These are phyloP conservation scores for Wilcoxina mikolae DNA, from an alignment of 495 filamentous ascomycete genomes.

Conservation along the genomic window DNA sequence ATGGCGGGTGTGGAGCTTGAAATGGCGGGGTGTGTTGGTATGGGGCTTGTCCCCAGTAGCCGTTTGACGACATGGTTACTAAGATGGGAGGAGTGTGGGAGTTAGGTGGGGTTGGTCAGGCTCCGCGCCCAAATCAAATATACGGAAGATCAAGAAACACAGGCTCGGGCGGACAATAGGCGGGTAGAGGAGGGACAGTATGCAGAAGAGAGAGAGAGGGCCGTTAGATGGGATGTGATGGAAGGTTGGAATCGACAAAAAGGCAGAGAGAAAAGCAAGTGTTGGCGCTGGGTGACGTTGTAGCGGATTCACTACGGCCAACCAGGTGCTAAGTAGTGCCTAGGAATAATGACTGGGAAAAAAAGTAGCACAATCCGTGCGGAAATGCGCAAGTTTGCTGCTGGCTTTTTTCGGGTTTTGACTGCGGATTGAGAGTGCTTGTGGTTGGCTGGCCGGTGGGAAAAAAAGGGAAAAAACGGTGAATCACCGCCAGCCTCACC, in stretches of 20 bases:
- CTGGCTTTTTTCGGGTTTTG: background rate
- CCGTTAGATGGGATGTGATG: no score
- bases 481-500: no score
- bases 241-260: no score
- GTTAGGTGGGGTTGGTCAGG: background rate
- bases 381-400: background rate
- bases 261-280: background rate
- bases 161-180: background rate
- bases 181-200: no score
- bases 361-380: no score
- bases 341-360: background rate
- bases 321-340: background rate
- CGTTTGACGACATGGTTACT: constrained; percentile 2
- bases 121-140: background rate
- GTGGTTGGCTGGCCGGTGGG: background rate
- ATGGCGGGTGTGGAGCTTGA: background rate
- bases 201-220: no score
- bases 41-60: no score
- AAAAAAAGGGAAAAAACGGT: no score
- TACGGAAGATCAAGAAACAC: background rate
- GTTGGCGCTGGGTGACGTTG: background rate
- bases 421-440: background rate
- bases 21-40: background rate
- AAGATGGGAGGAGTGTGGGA: background rate
- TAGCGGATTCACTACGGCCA: background rate